Base-by-base conservation (phyloP, 768 basidiomycete genomes). In the Cystobasidium ongulense region DNA sequence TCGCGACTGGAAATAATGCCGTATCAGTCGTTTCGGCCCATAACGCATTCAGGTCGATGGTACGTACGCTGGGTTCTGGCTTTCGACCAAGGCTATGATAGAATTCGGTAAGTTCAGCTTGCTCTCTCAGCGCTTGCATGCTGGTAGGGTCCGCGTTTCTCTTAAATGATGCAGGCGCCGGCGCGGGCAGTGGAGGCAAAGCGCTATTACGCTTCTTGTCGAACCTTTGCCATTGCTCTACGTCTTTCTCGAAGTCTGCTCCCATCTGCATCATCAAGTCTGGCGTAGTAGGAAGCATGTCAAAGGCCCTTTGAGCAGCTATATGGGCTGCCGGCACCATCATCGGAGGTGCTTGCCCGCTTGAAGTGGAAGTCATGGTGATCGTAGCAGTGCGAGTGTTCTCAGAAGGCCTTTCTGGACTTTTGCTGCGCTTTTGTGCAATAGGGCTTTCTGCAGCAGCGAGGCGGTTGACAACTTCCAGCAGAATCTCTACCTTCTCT, bases 181-280 rank as follows among this genome's bases (percentile, higher is more conserved):
- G 27, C 54, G 23, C 21, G 17, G 46, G 72, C 35, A 36, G 29
- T 10, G 53, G 74, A 29, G 52, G 65, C 36, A 61, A 53, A 11
- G 23, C 66, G 25, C 36, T 74, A 27, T 46, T 54, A 33, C 66
- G 23, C 5, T 39, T 72, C 53, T 52, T 52, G 29, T 36, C 27
- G 36, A 21, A 25, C 38, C 13, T 64, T 21, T 46, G 4, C 41
- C 62, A 52, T 21, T 18, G 72, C 27, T 53, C 43, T 17, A 53
- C 18, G 23, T 73, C 62, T 38, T 33, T 3, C 15, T 73, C 72
- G 63, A 73, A 29, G 21, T 52, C 72, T 17, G 21, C 29, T n/a
- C 43, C 68, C 29, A 71, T 2, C 15, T 23, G 8, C n/a, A 31
- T 29, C 29, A 59, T 38, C 23, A 73, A n/a, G 29, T 27, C 63